Percentiles rank a stretch among this genome's conserved stretches.
Conservation (phyloP, 148 eudicot genomes). For the Cornus florida region DNA sequence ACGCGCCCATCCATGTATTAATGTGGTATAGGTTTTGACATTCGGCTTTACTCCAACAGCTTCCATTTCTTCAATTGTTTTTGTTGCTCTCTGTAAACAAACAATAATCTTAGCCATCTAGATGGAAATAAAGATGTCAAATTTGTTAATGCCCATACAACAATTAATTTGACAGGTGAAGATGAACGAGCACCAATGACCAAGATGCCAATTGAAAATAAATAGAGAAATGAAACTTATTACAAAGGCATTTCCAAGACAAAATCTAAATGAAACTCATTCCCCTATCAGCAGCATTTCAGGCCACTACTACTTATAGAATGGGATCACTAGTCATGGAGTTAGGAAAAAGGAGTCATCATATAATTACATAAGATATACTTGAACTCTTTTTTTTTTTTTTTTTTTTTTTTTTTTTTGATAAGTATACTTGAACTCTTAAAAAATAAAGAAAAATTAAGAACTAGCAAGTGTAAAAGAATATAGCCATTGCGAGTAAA, state of each 20-base stretch:
- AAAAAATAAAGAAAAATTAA: background rate
- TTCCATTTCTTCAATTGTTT: conserved; percentile 76
- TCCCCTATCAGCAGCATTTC: background rate
- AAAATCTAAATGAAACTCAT: too few relatives aligned
- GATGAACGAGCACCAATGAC: background rate
- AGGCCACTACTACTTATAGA: background rate
- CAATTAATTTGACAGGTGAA: background rate
- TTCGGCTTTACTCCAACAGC: conserved; percentile 79
- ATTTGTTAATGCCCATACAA: background rate
- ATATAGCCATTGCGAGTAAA: background rate
- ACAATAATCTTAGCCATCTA: background rate
- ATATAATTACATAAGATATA: background rate
- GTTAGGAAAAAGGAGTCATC: background rate
- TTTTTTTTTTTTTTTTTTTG: too few relatives aligned
- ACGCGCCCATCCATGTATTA: conserved; percentile 93
- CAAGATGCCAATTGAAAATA: background rate
- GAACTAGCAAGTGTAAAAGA: background rate
- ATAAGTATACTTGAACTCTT: too few relatives aligned
- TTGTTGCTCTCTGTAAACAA: conserved; percentile 63
- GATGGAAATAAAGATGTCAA: background rate
- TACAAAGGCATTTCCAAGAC: background rate
- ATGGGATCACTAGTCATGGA: background rate
- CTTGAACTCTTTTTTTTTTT: too few relatives aligned
- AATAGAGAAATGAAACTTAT: background rate
- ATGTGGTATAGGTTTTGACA: conserved; percentile 80